Conservation (phyloP, 495 filamentous ascomycete genomes). For the Neurospora sp. region DNA sequence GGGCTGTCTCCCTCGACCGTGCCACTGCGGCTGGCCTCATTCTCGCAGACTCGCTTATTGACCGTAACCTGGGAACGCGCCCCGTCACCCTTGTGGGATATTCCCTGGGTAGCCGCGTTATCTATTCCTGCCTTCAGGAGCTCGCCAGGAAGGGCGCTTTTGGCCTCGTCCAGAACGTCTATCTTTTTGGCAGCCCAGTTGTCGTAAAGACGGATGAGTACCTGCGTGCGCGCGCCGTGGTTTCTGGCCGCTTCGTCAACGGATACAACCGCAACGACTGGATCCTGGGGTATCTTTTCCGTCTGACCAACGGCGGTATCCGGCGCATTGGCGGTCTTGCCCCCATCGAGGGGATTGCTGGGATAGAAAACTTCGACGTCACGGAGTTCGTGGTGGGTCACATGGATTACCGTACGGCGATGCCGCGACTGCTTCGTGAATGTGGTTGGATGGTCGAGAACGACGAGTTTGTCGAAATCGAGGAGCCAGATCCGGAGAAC, state of each 20-base stretch:
- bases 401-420: constrained; percentile 90
- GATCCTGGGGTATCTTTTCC: constrained; percentile 97
- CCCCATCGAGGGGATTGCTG: constrained; percentile 61
- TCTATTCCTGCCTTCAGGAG: constrained; percentile 85
- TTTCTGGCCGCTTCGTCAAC: constrained; percentile 87
- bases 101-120: constrained; percentile 84
- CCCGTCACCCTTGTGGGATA: constrained; percentile 96
- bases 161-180: constrained; percentile 90
- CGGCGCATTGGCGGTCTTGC: constrained; percentile 84
- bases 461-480: constrained; percentile 94
- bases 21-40: constrained; percentile 86
- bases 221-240: constrained; percentile 63
- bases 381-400: constrained; percentile 83
- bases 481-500: constrained; percentile 93
- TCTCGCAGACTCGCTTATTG: constrained; percentile 86
- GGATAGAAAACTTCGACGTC: constrained; percentile 83
- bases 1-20: constrained; percentile 86
- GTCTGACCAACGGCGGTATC: constrained; percentile 86
- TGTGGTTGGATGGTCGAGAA: constrained; percentile 78
- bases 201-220: constrained; percentile 93
- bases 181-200: constrained; percentile 83
- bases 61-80: constrained; percentile 80
- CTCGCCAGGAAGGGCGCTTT: constrained; percentile 78
- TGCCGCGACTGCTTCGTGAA: constrained; percentile 75
- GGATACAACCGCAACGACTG: constrained; percentile 92